Evolutionary conservation across 306 rosid genomes (phyloP), one percentile per base, ranked within the genome.

Genomic region (Ceratonia siliqua): DNA sequence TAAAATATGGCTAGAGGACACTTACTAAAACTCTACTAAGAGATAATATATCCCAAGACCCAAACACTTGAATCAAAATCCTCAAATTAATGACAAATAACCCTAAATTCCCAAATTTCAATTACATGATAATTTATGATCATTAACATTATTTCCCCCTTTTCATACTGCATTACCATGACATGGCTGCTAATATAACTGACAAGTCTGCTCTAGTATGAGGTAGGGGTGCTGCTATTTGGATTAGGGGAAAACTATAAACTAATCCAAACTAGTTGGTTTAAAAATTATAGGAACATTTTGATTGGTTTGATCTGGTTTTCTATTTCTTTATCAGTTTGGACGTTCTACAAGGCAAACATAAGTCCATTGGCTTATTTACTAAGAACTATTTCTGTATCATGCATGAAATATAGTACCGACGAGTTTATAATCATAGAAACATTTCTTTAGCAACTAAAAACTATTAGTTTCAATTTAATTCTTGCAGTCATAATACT

Each of bases 251-350:
- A 20, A 65, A 54, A 66, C 64, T 66, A n/a, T 68, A 67, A 48
- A 66, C 50, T 24, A 65, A 54, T 56, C 24, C 68, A 45, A 35
- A 65, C 25, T 48, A 38, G 35, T 21, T 73, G 58, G 18, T 28
- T 18, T 67, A 55, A 46, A 62, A 54, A 41, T 38, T 41, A 56
- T 55, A 43, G 74, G 32, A n/a, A 35, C 45, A 33, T 17, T 54
- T 57, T 20, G 43, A 38, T 18, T 58, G 57, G 32, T n/a, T 67
- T 48, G 56, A 73, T 80, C 74, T 80, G 9, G 32, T 58, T n/a
- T n/a, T n/a, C n/a, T n/a, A n/a, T 63, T 65, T 48, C 71, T 73
- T 48, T 42, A 67, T 49, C 76, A 66, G 41, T 57, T 73, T 66
- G 48, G 62, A 30, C 21, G 36, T 54, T 73, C 42, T 11, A 62